Evolutionary conservation across 768 basidiomycete genomes (phyloP).

Genomic region (Myochromella boudieri): DNA sequence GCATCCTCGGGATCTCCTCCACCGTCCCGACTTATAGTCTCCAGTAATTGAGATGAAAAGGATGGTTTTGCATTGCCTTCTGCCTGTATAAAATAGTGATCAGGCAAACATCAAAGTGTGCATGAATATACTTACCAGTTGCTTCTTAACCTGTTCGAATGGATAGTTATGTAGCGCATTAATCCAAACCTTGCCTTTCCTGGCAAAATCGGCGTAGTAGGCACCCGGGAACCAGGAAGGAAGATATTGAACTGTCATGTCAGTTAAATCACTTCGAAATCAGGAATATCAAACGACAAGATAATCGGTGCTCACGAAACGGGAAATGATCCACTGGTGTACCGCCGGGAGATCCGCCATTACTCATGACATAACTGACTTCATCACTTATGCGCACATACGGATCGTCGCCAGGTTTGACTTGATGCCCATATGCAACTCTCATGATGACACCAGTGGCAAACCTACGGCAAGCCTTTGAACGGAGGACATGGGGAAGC

Average conservation of each 20-base stretch:
- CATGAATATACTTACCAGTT: conserved; percentile 27
- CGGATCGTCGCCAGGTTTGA: conserved; percentile 14
- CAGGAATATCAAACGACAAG: not conserved
- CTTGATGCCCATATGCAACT: conserved; percentile 17
- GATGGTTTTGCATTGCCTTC: conserved; percentile 23
- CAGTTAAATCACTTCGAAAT: not conserved
- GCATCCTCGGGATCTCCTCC: not conserved
- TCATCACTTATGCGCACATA: conserved; percentile 11
- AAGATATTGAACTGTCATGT: conserved; percentile 24
- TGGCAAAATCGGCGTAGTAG: conserved; percentile 19
- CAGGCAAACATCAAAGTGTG: not conserved
- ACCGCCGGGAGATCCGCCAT: conserved; percentile 8
- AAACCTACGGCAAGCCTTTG: conserved; percentile 9
- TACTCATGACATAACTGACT: not conserved
- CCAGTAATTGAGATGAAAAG: conserved; percentile 20
- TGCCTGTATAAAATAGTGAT: conserved; percentile 10
- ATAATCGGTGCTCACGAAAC: conserved; percentile 8
- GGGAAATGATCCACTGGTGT: conserved; percentile 18
- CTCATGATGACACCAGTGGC: conserved; percentile 14
- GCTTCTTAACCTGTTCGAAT: conserved; percentile 26
- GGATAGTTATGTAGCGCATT: conserved; percentile 29
- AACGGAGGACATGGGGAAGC: not conserved
- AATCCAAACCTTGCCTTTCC: conserved; percentile 3
- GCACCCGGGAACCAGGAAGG: conserved; percentile 35
- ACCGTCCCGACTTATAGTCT: conserved; percentile 10